Base-by-base conservation (phyloP, 129 eudicot species). In the Silybum marianum region DNA sequence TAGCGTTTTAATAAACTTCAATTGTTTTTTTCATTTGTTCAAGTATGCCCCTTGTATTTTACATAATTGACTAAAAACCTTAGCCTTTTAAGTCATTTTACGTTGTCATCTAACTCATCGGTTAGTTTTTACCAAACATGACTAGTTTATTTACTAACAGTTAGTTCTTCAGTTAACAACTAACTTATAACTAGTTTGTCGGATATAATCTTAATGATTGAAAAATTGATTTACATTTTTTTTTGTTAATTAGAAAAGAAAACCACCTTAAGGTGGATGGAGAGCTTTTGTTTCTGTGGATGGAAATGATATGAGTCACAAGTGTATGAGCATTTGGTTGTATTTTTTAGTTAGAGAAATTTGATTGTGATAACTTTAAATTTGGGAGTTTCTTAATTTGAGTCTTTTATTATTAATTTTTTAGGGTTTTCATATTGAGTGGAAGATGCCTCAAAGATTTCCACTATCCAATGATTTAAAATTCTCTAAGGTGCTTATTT, bases 381-480 rank as follows among this genome's bases (percentile, higher is more conserved):
- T 72, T 42, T 83, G 2, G 68, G 32, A 71, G 32, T 78, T 78
- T 51, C 63, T 82, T 13, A 70, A 58, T 51, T 76, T 69, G 71
- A 76, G 42, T 10, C 77, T 73, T 74, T 77, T 18, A 25, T 26
- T 39, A 28, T 14, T 4, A 28, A 23, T 60, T 60, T 9, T 83
- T 62, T 39, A 78, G 69, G 82, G 74, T 78, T 75, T 71, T 77
- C 68, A 40, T 38, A 36, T 44, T 83, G 79, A 78, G 86, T 83
- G 86, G 86, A 71, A 46, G 75, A 78, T 71, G 79, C 79, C 70
- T 83, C 69, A 83, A 58, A 78, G 79, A 71, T 78, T 78, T 83
- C 86, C 86, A 83, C 86, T 83, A 78, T 46, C 82, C 77, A 77
- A 63, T 83, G 82, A 71, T 77, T 83, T 77, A 58, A 76, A 71